Percentiles rank a stretch among this genome's conserved stretches.
Evolutionary conservation across 768 basidiomycete genomes (phyloP).

Genomic region (Coprinellus micaceus): DNA sequence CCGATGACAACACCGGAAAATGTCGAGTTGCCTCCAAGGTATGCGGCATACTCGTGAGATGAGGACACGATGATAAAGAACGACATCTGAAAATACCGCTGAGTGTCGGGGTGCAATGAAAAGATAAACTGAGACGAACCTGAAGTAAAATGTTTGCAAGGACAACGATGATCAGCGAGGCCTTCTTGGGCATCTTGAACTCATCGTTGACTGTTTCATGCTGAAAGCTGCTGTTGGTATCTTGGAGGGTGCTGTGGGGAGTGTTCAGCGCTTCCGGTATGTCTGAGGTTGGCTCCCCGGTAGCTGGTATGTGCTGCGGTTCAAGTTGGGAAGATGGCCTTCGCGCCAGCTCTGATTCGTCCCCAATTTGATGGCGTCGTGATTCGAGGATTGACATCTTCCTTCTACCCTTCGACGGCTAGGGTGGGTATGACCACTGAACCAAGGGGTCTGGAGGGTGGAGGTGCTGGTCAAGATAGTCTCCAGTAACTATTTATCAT

Average conservation of each 20-base stretch:
- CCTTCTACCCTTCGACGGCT: neutral
- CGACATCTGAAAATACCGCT: conserved; percentile 38
- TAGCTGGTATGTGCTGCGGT: no score
- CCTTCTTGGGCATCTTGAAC: conserved; percentile 25
- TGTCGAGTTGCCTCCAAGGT: conserved; percentile 62
- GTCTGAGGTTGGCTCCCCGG: no score
- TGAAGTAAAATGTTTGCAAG: conserved; percentile 28
- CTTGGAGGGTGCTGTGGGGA: no score
- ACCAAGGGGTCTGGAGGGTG: no score
- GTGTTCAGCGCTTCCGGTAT: no score
- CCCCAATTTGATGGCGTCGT: neutral
- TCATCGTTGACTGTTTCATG: conserved; percentile 10
- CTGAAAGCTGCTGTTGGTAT: no score
- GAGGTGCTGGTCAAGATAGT: no score
- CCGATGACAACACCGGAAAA: conserved; percentile 69
- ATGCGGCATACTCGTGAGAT: conserved; percentile 56
- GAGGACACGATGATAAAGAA: conserved; percentile 73
- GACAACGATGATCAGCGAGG: conserved; percentile 25
- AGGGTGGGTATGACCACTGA: no score
- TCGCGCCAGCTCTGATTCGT: neutral
- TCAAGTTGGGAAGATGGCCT: no score
- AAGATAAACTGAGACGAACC: conserved; percentile 11
- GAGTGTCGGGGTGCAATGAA: neutral
- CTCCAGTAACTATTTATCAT: no score
- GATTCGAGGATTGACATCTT: neutral